A percentile compares a stretch with the other conserved stretches of the same genome.
Evolutionary conservation across 2,329 filamentous ascomycete genomes (phyloP).

Genomic region (Didymella keratinophila): DNA sequence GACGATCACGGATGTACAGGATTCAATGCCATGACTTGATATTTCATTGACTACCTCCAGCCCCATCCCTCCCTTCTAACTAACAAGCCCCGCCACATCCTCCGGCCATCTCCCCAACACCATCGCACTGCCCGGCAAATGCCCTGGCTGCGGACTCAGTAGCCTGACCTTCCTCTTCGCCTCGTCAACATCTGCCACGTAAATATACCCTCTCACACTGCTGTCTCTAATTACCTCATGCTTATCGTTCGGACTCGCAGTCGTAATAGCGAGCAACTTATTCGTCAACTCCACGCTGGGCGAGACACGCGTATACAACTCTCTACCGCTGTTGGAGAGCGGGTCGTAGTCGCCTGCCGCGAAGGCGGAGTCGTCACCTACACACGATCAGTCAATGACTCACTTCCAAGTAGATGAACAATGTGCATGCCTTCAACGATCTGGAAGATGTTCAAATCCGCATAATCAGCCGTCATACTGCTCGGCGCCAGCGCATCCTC

Average conservation of each 20-base stretch:
- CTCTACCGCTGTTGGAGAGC: neutral
- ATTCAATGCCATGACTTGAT: neutral
- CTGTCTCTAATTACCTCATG: constrained; percentile 79
- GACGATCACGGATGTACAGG: neutral
- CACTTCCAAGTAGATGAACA: too few species aligned
- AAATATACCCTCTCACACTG: constrained; percentile 89
- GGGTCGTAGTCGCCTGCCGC: constrained; percentile 57
- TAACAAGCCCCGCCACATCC: constrained; percentile 76
- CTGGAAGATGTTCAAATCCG: constrained; percentile 76
- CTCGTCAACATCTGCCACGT: constrained; percentile 90
- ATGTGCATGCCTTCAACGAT: constrained; percentile 67
- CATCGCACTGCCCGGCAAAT: constrained; percentile 79
- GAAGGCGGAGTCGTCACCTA: constrained; percentile 34
- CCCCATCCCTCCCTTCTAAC: constrained; percentile 20
- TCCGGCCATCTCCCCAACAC: constrained; percentile 89
- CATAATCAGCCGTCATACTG: constrained; percentile 83
- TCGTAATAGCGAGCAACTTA: constrained; percentile 83
- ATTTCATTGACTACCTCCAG: neutral
- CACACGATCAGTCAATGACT: too few species aligned
- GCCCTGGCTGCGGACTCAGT: constrained; percentile 82
- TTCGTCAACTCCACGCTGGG: constrained; percentile 76
- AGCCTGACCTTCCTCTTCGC: constrained; percentile 81
- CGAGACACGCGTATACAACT: constrained; percentile 66
- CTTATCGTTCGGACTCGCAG: constrained; percentile 73
- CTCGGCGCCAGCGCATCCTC: constrained; percentile 80